A percentile compares a stretch with the other conserved stretches of the same genome.
These are phyloP conservation scores for Penicilliopsis zonata DNA, from an alignment of 495 filamentous ascomycete species.

Conservation along the genomic window DNA sequence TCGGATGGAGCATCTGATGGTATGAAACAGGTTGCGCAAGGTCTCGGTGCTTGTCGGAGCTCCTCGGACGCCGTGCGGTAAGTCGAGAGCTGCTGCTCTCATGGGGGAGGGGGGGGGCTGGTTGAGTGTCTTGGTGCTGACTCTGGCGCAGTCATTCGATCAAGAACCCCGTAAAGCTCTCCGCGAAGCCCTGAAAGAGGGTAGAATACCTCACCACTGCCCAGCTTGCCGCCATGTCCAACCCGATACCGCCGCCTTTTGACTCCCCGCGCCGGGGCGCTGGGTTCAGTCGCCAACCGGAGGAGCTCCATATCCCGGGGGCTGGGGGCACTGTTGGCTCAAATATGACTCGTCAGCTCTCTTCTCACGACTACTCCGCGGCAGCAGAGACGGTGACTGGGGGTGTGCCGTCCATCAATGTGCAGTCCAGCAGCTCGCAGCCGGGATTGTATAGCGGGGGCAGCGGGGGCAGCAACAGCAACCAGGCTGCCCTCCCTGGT, in stretches of 20 bases:
- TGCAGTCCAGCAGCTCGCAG: conserved; percentile 53
- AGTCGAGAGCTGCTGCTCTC: no score
- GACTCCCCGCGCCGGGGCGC: conserved; percentile 42
- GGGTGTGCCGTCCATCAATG: conserved; percentile 47
- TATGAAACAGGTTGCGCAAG: conserved; percentile 28
- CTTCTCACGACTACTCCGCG: conserved; percentile 39
- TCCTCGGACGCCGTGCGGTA: no score
- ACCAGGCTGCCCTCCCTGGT: conserved; percentile 46
- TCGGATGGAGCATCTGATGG: conserved; percentile 3
- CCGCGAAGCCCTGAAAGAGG: no score
- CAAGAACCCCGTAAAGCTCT: no score
- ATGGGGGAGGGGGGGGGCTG: no score
- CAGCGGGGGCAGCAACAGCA: conserved; percentile 17
- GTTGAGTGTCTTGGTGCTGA: no score
- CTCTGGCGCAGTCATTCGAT: no score
- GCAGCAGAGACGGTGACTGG: conserved; percentile 19
- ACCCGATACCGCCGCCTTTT: conserved; percentile 35
- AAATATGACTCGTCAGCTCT: conserved; percentile 30
- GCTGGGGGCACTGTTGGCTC: conserved; percentile 34
- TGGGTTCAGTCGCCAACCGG: conserved; percentile 41
- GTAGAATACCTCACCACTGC: no score
- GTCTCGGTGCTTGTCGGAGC: conserved; percentile 37
- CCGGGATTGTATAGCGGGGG: conserved; percentile 38
- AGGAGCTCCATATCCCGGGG: conserved; percentile 75
- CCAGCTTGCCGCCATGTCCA: conserved; percentile 33